Conservation (phyloP, 177 flowering plant genomes). For the Vitis hybrid region DNA sequence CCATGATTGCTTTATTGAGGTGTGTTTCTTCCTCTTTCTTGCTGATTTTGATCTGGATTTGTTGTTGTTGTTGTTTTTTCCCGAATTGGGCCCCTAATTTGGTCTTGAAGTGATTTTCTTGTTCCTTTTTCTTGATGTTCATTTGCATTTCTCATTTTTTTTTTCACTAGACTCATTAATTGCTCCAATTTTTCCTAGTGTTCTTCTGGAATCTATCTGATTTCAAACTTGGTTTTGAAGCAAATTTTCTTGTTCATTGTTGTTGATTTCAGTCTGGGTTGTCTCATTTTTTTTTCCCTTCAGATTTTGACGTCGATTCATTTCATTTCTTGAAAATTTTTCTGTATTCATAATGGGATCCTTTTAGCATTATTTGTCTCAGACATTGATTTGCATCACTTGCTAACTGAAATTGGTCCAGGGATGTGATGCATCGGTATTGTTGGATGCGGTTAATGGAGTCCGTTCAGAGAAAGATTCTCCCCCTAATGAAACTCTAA, state of each 20-base stretch:
- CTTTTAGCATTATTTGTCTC: neutral
- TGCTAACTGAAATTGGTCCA: conserved; percentile 10
- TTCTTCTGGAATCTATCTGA: neutral
- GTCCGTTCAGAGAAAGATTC: conserved; percentile 45
- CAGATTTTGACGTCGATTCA: neutral
- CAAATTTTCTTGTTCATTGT: neutral
- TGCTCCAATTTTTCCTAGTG: neutral
- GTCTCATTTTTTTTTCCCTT: neutral
- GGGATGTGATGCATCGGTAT: conserved; percentile 72
- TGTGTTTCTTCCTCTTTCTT: conserved; percentile 4
- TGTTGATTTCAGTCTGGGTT: neutral
- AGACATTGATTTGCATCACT: neutral
- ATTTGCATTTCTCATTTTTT: no score
- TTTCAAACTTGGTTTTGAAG: neutral
- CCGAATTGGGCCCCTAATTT: no score
- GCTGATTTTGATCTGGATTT: neutral
- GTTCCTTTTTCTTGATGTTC: no score
- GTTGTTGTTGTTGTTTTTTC: neutral
- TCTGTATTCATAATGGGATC: neutral
- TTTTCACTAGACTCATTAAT: neutral
- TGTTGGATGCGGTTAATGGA: conserved; percentile 38
- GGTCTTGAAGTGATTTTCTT: no score
- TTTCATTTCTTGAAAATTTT: neutral
- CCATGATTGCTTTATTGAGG: conserved; percentile 72
- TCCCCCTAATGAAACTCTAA: conserved; percentile 41